phyloP scores from a whole-genome alignment of 306 rosid genomes.

The Astragalus membranaceus region DNA sequence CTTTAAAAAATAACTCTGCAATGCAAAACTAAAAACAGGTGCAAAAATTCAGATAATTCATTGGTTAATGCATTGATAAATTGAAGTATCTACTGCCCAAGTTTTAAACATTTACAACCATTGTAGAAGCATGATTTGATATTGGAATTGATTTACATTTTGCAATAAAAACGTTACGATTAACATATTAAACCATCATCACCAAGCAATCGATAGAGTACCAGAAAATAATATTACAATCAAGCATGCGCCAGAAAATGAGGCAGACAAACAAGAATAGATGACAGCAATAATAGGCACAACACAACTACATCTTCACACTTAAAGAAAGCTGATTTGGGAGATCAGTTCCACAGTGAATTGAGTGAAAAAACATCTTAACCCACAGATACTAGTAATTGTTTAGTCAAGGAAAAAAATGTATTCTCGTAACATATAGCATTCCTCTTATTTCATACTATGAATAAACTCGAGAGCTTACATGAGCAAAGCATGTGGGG shows the following conservation, averaged over 20 bases:
- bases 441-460: background rate
- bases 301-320: background rate
- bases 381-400: background rate
- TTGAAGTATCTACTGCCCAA: background rate
- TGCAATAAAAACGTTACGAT: background rate
- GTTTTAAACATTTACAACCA: background rate
- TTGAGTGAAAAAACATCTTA: background rate
- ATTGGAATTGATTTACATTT: background rate
- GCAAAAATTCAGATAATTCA: background rate
- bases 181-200: background rate
- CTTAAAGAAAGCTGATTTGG: background rate
- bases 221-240: background rate
- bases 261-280: conserved; percentile 5
- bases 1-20: background rate
- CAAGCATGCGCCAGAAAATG: background rate
- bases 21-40: background rate
- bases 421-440: too few species aligned
- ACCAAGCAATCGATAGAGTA: background rate
- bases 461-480: background rate
- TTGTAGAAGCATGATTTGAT: background rate
- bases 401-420: conserved; percentile 14
- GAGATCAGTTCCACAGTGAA: conserved; percentile 3
- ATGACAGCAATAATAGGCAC: background rate
- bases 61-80: background rate
- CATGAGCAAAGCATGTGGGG: background rate